phyloP scores from a whole-genome alignment of 2,329 filamentous ascomycete genomes.

The Exophiala bonariae region DNA sequence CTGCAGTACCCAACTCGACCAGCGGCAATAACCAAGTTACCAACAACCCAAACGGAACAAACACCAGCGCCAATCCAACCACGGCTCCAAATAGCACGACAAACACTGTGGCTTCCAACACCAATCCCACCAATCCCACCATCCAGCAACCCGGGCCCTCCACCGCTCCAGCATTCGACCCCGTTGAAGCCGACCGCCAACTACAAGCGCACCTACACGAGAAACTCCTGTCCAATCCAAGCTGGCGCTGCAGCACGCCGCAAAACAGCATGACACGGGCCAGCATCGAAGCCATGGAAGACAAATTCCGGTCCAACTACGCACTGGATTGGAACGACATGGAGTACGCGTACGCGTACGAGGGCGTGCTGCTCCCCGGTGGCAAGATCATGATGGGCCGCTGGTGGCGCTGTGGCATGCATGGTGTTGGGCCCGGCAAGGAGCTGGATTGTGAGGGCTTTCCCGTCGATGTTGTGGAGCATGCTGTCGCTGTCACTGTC shows the following conservation, averaged over 20 bases:
- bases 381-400: slow-evolving; percentile 49
- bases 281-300: slow-evolving; percentile 23
- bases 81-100: not conserved
- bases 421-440: slow-evolving; percentile 11
- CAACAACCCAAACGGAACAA: not conserved
- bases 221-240: slow-evolving; percentile 12
- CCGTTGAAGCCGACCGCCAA: slow-evolving; percentile 15
- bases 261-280: slow-evolving; percentile 7
- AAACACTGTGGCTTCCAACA: not conserved
- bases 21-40: not conserved
- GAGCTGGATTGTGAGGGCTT: slow-evolving; percentile 17
- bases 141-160: not conserved
- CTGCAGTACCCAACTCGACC: not conserved
- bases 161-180: not conserved
- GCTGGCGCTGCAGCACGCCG: slow-evolving; percentile 5
- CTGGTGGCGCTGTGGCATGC: slow-evolving; percentile 44
- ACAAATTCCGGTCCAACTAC: slow-evolving; percentile 16
- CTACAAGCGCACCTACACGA: slow-evolving; percentile 8
- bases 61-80: too few species aligned
- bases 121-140: not conserved
- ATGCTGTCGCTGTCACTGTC: too few species aligned
- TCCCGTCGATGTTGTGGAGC: too few species aligned
- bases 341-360: slow-evolving; percentile 45
- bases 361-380: slow-evolving; percentile 49
- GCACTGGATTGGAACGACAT: slow-evolving; percentile 29